Conservation (phyloP, 176 grass and related monocot genomes). For the Ensete ventricosum region DNA sequence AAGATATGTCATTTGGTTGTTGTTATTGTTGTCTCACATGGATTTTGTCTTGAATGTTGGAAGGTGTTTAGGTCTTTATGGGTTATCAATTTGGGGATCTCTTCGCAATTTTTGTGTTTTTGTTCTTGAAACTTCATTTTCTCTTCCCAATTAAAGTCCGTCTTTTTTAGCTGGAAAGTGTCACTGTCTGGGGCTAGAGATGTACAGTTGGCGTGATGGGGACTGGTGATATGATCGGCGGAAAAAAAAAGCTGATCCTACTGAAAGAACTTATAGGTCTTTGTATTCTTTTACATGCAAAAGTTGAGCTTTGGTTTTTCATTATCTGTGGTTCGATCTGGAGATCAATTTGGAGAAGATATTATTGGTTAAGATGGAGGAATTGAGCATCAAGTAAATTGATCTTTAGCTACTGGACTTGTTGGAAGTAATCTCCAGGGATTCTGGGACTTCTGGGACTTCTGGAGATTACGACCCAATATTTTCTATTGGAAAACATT, state of each 20-base stretch:
- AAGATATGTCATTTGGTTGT: not conserved
- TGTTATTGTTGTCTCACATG: not conserved
- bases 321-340: no score
- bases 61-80: not conserved
- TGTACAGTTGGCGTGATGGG: not conserved
- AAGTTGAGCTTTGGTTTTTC: no score
- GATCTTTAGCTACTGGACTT: no score
- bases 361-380: no score
- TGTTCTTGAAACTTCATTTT: not conserved
- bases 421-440: no score
- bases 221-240: not conserved
- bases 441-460: no score
- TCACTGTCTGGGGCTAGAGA: not conserved
- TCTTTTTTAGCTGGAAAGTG: not conserved
- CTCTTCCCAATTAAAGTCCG: not conserved
- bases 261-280: no score
- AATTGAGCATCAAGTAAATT: no score
- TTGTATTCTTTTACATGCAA: no score
- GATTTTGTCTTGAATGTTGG: not conserved
- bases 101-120: not conserved
- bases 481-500: not conserved
- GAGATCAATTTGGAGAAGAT: not conserved
- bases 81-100: not conserved
- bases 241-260: no score
- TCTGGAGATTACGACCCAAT: no score